A percentile compares a stretch with the other conserved stretches of the same genome.
These are phyloP conservation scores for Venturia effusa DNA, from an alignment of 2,329 filamentous ascomycete genomes.

Conservation along the genomic window DNA sequence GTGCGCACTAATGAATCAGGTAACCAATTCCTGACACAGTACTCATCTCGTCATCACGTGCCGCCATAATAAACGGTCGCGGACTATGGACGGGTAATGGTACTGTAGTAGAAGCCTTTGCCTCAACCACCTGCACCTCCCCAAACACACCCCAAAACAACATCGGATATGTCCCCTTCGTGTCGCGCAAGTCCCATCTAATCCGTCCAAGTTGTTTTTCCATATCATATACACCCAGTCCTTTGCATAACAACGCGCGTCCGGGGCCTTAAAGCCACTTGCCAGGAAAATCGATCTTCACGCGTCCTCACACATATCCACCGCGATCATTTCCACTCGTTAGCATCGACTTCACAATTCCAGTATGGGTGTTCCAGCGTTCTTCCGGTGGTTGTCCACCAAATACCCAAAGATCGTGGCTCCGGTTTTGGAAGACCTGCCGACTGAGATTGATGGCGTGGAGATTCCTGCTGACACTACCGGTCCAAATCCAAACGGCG, in stretches of 20 bases:
- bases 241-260: not conserved
- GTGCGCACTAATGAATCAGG: too few species aligned
- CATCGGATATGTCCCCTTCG: not conserved
- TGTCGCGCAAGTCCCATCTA: not conserved
- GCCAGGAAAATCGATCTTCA: not conserved
- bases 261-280: not conserved
- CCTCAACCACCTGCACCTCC: not conserved
- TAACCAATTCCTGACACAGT: too few species aligned
- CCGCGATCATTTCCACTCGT: not conserved
- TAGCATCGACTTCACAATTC: not conserved
- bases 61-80: too few species aligned
- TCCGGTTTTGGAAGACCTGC: conserved; percentile 75
- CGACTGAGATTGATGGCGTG: conserved; percentile 71
- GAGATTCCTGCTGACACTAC: conserved; percentile 77
- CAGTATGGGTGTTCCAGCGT: conserved; percentile 84
- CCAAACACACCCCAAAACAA: not conserved
- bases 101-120: too few species aligned
- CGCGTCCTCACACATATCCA: not conserved
- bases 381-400: conserved; percentile 92
- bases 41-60: not conserved
- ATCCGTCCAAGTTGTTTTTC: not conserved
- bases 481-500: conserved; percentile 84
- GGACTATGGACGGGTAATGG: too few species aligned
- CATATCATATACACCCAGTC: not conserved
- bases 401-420: conserved; percentile 98